phyloP scores from a whole-genome alignment of 345 rosid species.

The Lepidium africanum region DNA sequence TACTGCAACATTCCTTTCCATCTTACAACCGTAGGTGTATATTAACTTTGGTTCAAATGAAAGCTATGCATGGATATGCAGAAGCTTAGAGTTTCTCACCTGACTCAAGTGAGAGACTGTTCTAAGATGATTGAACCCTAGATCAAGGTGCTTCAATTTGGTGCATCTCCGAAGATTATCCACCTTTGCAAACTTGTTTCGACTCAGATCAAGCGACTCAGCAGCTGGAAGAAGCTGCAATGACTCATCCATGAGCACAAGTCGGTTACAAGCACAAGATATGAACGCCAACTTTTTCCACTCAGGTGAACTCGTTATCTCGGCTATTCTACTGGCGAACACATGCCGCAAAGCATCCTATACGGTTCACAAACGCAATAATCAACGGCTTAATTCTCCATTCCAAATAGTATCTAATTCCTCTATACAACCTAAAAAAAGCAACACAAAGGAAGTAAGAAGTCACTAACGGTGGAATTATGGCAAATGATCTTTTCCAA shows the following conservation, averaged over 20 bases:
- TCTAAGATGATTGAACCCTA: slow-evolving; percentile 85
- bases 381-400: background rate
- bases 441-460: background rate
- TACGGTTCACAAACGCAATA: background rate
- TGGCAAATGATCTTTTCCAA: slow-evolving; percentile 89
- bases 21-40: background rate
- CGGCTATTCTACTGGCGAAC: slow-evolving; percentile 84
- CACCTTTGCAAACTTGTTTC: slow-evolving; percentile 80
- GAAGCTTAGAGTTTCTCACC: slow-evolving; percentile 38
- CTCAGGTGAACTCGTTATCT: slow-evolving; percentile 71
- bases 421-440: background rate
- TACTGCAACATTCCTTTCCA: background rate
- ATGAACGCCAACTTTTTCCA: slow-evolving; percentile 81
- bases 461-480: slow-evolving; percentile 75
- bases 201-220: slow-evolving; percentile 90
- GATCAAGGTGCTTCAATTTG: slow-evolving; percentile 85
- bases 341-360: slow-evolving; percentile 93
- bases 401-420: background rate
- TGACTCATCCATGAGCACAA: slow-evolving; percentile 94
- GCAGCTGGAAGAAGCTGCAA: slow-evolving; percentile 95
- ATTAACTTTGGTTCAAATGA: background rate
- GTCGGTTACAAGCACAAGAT: slow-evolving; percentile 73
- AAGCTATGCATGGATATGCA: background rate
- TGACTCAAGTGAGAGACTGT: slow-evolving; percentile 56
- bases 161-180: slow-evolving; percentile 77